Base-by-base conservation (phyloP, 805 yeast species). In the Saccharomycopsis fodiens region DNA sequence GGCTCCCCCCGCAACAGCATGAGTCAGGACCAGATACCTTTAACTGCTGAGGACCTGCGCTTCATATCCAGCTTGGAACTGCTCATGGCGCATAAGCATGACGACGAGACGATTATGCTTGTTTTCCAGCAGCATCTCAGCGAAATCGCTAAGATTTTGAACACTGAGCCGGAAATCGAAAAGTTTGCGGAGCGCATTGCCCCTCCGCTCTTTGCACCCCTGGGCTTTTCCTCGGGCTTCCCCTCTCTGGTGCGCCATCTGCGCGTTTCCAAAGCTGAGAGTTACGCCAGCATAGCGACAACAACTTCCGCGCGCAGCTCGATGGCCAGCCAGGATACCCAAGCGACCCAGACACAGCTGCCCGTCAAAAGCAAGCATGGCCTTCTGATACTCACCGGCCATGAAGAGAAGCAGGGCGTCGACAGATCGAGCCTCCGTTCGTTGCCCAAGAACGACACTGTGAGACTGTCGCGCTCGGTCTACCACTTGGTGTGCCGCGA, bases 51-150 rank as follows among this genome's bases (percentile, higher is more conserved):
- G 54, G 74, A 69, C 56, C 72, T 73, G 2, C 60, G 62, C 45
- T 70, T 70, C 48, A 56, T 70, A 41, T 64, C 72, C 22, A 67
- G 63, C 46, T 56, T 70, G 29, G 72, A 68, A 48, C 55, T 67
- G 29, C 64, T 71, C 15, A 57, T 70, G n/a, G 66, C 62, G 53
- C 66, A 61, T 46, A 69, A 69, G 51, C 70, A 70, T 50, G 74
- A 70, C 52, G 74, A 70, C 47, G 65, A 72, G 38, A 70, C 75
- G 1, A 59, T 69, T 23, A 72, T 70, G 54, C 56, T 70, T 19
- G 67, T 69, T 5, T 64, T 69, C 53, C 52, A 74, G 42, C 61
- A 74, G 51, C 74, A 69, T 50, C 62, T 70, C 30, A 68, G 69
- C 50, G 73, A 68, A 46, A 60, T 69, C 20, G 54, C 66, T 7